Evolutionary conservation across 2,329 filamentous ascomycete species (phyloP).

Genomic region (Dactylellina parvicollis): DNA sequence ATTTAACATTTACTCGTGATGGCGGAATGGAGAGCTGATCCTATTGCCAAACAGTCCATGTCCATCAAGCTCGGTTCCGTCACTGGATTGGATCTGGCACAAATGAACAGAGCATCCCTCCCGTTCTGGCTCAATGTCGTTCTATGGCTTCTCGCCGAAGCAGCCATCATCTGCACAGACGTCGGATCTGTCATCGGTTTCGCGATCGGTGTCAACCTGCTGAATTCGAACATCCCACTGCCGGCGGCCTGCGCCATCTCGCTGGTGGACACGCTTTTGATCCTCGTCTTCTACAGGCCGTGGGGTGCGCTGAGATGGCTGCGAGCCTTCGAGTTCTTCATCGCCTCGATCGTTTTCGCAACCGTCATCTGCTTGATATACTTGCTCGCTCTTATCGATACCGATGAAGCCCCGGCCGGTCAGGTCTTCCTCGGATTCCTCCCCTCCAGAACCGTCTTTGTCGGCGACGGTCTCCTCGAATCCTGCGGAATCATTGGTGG

Average conservation of each 20-base stretch:
- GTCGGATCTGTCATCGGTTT: slow-evolving; percentile 71
- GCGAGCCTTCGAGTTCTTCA: slow-evolving; percentile 67
- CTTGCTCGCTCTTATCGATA: slow-evolving; percentile 67
- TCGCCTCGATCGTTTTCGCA: slow-evolving; percentile 67
- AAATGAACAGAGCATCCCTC: slow-evolving; percentile 73
- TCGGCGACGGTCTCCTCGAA: slow-evolving; percentile 68
- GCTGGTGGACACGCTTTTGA: slow-evolving; percentile 68
- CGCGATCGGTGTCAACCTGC: slow-evolving; percentile 68
- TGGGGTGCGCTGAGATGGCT: slow-evolving; percentile 66
- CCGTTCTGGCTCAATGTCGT: slow-evolving; percentile 72
- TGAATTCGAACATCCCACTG: slow-evolving; percentile 66
- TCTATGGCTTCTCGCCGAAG: slow-evolving; percentile 72
- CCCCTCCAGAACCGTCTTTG: slow-evolving; percentile 66
- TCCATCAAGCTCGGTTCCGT: slow-evolving; percentile 74
- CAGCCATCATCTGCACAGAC: slow-evolving; percentile 76
- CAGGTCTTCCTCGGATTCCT: slow-evolving; percentile 68
- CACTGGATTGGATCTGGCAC: slow-evolving; percentile 73
- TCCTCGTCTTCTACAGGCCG: slow-evolving; percentile 68
- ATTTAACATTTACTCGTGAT: background rate
- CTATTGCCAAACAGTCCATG: slow-evolving; percentile 61
- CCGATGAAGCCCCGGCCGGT: slow-evolving; percentile 59
- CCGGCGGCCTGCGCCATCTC: slow-evolving; percentile 69
- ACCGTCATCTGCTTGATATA: slow-evolving; percentile 70
- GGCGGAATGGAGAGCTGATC: background rate
- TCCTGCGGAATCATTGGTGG: slow-evolving; percentile 67